These are phyloP conservation scores for Pestalotiopsis sp. DNA, from an alignment of 2,329 filamentous ascomycete genomes.

Conservation along the genomic window DNA sequence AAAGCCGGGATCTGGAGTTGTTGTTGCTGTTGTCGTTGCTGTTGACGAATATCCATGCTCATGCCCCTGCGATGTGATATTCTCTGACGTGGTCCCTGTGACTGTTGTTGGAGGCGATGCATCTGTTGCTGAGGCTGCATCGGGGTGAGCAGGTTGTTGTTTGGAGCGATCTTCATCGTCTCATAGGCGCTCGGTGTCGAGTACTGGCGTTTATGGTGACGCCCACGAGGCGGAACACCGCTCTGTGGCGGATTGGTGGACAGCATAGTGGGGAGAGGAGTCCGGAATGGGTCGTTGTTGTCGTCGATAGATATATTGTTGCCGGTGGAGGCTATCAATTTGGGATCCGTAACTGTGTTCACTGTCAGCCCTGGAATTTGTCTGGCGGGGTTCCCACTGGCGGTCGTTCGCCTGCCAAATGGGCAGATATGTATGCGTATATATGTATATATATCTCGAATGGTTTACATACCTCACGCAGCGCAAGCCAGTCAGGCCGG, in stretches of 20 bases:
- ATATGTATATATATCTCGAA: not conserved
- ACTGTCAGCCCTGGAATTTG: slow-evolving; percentile 18
- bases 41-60: slow-evolving; percentile 75
- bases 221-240: slow-evolving; percentile 73
- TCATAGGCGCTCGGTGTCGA: slow-evolving; percentile 82
- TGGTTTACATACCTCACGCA: slow-evolving; percentile 33
- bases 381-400: not conserved
- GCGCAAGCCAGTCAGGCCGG: slow-evolving; percentile 39
- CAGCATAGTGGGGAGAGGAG: slow-evolving; percentile 78
- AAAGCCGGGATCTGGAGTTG: slow-evolving; percentile 42
- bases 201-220: slow-evolving; percentile 82
- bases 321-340: slow-evolving; percentile 33
- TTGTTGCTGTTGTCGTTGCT: slow-evolving; percentile 58
- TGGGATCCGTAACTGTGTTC: slow-evolving; percentile 46
- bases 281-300: slow-evolving; percentile 56
- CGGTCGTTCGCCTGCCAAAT: not conserved
- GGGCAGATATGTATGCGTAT: not conserved
- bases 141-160: slow-evolving; percentile 62
- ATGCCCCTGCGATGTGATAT: slow-evolving; percentile 76
- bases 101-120: slow-evolving; percentile 30
- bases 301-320: slow-evolving; percentile 49
- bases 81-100: slow-evolving; percentile 27
- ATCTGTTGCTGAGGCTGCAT: slow-evolving; percentile 50
- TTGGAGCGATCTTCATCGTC: slow-evolving; percentile 66
- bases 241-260: slow-evolving; percentile 63